phyloP scores from a whole-genome alignment of 176 grass and related monocot species.

The Raddia distichophylla region DNA sequence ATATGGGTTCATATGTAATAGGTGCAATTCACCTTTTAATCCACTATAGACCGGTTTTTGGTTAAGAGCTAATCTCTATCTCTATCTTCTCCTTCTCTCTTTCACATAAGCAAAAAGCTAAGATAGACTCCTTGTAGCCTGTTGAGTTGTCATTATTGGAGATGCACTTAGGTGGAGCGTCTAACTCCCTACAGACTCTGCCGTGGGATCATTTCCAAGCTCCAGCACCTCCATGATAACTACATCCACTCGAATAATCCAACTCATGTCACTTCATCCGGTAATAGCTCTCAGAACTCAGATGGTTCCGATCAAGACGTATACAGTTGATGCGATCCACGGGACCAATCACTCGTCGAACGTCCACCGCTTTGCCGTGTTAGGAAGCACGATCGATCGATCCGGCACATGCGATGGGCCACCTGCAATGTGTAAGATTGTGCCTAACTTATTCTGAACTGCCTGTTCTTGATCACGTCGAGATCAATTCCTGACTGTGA shows the following conservation, averaged over 20 bases:
- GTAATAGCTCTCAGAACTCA: neutral
- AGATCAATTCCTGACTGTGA: neutral
- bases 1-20: too few species aligned
- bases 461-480: constrained; percentile 41
- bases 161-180: too few species aligned
- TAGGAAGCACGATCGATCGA: constrained; percentile 18
- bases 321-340: constrained; percentile 2
- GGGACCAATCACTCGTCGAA: neutral
- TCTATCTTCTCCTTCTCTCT: too few species aligned
- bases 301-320: constrained; percentile 7
- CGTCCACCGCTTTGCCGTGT: neutral
- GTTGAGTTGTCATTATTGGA: too few species aligned
- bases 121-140: too few species aligned
- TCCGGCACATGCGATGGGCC: constrained; percentile 48
- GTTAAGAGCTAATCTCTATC: too few species aligned
- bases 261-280: constrained; percentile 17
- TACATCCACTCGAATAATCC: neutral
- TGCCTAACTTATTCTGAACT: constrained; percentile 51
- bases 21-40: too few species aligned
- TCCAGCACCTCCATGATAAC: neutral
- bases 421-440: constrained; percentile 44
- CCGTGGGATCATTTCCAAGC: too few species aligned
- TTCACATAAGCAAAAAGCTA: too few species aligned
- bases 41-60: too few species aligned
- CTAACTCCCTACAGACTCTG: too few species aligned